These are phyloP conservation scores for Magnaporthiopsis incrustans DNA, from an alignment of 2,329 filamentous ascomycete species.

Conservation along the genomic window DNA sequence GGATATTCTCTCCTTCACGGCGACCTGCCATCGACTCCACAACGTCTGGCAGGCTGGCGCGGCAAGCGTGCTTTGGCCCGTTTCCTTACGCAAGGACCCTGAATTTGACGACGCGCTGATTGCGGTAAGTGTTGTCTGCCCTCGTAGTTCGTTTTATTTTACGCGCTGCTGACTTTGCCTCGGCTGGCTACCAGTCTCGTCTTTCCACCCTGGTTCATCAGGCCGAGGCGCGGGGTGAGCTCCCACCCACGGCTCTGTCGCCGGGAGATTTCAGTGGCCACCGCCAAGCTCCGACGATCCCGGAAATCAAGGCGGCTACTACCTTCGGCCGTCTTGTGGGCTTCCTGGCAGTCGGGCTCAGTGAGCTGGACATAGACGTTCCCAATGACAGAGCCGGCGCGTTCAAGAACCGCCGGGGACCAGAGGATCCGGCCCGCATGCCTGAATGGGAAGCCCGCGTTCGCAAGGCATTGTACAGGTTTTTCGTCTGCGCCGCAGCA, in stretches of 20 bases:
- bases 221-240: neutral
- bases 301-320: neutral
- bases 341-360: neutral
- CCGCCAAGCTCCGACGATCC: neutral
- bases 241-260: neutral
- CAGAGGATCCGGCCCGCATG: neutral
- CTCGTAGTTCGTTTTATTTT: neutral
- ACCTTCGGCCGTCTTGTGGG: neutral
- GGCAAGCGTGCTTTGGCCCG: neutral
- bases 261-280: neutral
- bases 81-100: neutral
- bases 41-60: neutral
- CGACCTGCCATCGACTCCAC: neutral
- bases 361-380: neutral
- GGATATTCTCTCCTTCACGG: neutral
- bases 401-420: too few relatives aligned
- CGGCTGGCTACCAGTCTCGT: neutral
- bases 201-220: neutral
- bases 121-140: neutral
- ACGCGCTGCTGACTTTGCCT: neutral
- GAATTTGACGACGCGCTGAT: neutral
- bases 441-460: neutral
- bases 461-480: neutral
- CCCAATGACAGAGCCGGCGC: neutral
- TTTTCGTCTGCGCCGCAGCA: neutral